Evolutionary conservation across 2,329 filamentous ascomycete species (phyloP).

Genomic region (Penicillium sp.): DNA sequence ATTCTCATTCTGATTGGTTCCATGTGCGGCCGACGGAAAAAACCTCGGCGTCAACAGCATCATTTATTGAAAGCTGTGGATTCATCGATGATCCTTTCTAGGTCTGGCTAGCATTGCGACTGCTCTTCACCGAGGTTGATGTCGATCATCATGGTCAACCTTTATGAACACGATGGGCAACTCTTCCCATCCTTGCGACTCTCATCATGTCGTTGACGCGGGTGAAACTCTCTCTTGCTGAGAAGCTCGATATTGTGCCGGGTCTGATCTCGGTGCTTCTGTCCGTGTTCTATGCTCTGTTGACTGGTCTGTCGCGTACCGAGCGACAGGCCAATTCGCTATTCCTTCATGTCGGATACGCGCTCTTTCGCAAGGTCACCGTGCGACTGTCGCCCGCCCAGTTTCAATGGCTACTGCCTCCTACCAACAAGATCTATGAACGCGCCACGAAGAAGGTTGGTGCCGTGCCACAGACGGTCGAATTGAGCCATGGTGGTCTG

Average conservation of each 20-base stretch:
- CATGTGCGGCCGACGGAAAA: too few species aligned
- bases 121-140: too few species aligned
- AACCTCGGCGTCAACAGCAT: constrained; percentile 8
- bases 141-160: too few species aligned
- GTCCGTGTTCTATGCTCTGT: constrained; percentile 25
- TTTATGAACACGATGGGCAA: too few species aligned
- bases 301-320: constrained; percentile 27
- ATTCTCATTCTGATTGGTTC: too few species aligned
- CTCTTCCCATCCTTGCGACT: background rate
- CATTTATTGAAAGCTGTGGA: background rate
- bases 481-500: constrained; percentile 30
- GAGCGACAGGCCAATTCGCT: constrained; percentile 27
- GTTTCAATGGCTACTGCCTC: constrained; percentile 28
- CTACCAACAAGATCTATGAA: constrained; percentile 29
- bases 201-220: constrained; percentile 15
- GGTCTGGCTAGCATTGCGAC: constrained; percentile 16
- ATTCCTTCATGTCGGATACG: constrained; percentile 34
- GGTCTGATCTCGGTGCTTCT: constrained; percentile 26
- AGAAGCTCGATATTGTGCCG: constrained; percentile 33
- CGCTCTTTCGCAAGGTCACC: constrained; percentile 30
- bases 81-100: constrained; percentile 7
- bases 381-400: constrained; percentile 25
- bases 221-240: constrained; percentile 23
- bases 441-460: constrained; percentile 22
- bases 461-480: constrained; percentile 24